phyloP scores from a whole-genome alignment of 2,329 filamentous ascomycete genomes.

The Colletotrichum sansevieriae region DNA sequence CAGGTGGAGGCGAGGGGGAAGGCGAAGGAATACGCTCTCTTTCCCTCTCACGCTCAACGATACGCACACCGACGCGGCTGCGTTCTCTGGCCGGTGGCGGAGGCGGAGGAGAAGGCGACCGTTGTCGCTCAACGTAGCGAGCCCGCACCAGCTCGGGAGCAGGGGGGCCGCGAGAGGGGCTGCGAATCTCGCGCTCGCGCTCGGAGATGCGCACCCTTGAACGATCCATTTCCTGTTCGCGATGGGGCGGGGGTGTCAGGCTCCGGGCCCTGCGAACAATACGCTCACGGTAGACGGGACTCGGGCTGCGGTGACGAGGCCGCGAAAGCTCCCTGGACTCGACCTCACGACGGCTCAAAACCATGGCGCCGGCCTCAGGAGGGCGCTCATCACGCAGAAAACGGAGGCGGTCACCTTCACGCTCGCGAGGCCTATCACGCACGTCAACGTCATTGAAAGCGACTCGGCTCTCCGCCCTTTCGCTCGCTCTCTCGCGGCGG shows the following conservation, averaged over 20 bases:
- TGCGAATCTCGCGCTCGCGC: slow-evolving; percentile 53
- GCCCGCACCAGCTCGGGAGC: slow-evolving; percentile 51
- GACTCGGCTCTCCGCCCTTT: slow-evolving; percentile 43
- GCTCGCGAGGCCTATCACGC: slow-evolving; percentile 58
- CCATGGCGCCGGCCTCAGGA: slow-evolving; percentile 65
- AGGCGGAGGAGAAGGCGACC: slow-evolving; percentile 52
- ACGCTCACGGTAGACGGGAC: slow-evolving; percentile 53
- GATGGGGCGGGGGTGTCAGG: slow-evolving; percentile 51
- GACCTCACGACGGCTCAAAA: slow-evolving; percentile 67
- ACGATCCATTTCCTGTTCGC: slow-evolving; percentile 50
- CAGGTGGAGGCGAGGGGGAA: slow-evolving; percentile 66
- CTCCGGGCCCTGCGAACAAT: slow-evolving; percentile 59
- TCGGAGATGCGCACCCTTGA: slow-evolving; percentile 56
- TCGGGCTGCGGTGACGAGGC: slow-evolving; percentile 59
- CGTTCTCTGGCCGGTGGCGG: slow-evolving; percentile 38
- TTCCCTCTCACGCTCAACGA: slow-evolving; percentile 61
- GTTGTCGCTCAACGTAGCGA: slow-evolving; percentile 56
- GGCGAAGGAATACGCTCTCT: slow-evolving; percentile 59
- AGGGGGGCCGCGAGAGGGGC: slow-evolving; percentile 53
- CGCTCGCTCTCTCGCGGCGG: slow-evolving; percentile 50
- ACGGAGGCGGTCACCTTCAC: slow-evolving; percentile 55
- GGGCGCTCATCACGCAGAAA: slow-evolving; percentile 66
- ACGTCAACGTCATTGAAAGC: slow-evolving; percentile 53
- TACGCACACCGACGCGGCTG: slow-evolving; percentile 49
- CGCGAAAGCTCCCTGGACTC: slow-evolving; percentile 65